Conservation (phyloP, 371 early-diverging fungal species). For the Choanephora cucurbitarum region DNA sequence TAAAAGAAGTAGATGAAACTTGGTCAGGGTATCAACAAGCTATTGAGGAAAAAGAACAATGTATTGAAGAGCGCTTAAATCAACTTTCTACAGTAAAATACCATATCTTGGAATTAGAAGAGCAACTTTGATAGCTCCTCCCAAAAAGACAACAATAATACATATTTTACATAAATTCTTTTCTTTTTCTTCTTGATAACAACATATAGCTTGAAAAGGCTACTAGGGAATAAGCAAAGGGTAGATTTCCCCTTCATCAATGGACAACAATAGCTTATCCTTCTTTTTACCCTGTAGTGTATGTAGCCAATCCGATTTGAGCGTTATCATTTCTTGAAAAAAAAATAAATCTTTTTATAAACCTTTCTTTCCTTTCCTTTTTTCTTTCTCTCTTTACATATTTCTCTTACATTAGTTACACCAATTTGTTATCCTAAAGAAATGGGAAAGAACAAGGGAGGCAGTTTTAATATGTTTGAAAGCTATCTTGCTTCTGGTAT, state of each 20-base stretch:
- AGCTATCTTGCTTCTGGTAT: slow-evolving; percentile 29
- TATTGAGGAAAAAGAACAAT: slow-evolving; percentile 9
- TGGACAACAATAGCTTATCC: no score
- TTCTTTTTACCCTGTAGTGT: no score
- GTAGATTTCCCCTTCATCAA: no score
- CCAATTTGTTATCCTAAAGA: no score
- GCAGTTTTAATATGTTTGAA: slow-evolving; percentile 22
- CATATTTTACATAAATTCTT: background rate
- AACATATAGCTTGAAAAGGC: no score
- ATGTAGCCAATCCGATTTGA: no score
- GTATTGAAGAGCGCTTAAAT: slow-evolving; percentile 17
- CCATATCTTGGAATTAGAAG: slow-evolving; percentile 16
- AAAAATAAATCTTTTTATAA: no score
- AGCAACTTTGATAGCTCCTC: background rate
- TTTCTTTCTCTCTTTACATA: slow-evolving; percentile 10
- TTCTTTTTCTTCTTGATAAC: background rate
- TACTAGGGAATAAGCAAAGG: no score
- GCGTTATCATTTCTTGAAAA: no score
- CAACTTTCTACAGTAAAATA: slow-evolving; percentile 14
- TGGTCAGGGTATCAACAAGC: slow-evolving; percentile 1
- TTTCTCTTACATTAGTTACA: no score
- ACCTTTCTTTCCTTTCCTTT: no score
- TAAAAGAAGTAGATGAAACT: background rate
- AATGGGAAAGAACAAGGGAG: slow-evolving; percentile 36
- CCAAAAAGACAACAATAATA: no score